A percentile compares a stretch with the other conserved stretches of the same genome.
These are phyloP conservation scores for Ceriops decandra DNA, from an alignment of 345 rosid genomes.

Conservation along the genomic window DNA sequence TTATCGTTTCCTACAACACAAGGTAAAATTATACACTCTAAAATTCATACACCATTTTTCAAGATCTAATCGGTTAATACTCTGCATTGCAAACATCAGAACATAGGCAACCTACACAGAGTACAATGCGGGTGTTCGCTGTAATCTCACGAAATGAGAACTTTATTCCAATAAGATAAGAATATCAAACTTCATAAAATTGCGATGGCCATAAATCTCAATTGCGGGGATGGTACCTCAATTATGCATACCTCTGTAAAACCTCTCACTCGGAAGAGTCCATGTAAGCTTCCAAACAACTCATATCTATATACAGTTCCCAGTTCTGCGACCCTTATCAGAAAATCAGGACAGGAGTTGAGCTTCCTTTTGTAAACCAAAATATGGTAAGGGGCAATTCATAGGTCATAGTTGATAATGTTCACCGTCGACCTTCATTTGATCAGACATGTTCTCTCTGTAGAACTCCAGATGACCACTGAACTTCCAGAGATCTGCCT, in stretches of 20 bases:
- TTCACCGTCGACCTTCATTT: slow-evolving; percentile 86
- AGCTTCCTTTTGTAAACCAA: slow-evolving; percentile 82
- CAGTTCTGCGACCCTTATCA: slow-evolving; percentile 90
- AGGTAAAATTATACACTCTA: not conserved
- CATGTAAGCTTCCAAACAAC: slow-evolving; percentile 92
- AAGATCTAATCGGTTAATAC: not conserved
- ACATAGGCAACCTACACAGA: not conserved
- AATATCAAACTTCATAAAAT: too few relatives aligned
- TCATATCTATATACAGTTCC: slow-evolving; percentile 96
- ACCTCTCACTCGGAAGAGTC: slow-evolving; percentile 94
- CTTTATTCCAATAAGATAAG: too few relatives aligned
- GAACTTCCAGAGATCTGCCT: slow-evolving; percentile 91
- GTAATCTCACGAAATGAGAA: too few relatives aligned
- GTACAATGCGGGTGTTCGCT: too few relatives aligned
- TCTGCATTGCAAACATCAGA: not conserved
- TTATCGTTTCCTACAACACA: too few relatives aligned
- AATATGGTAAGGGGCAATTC: slow-evolving; percentile 96
- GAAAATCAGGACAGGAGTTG: slow-evolving; percentile 86
- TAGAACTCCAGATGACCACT: slow-evolving; percentile 98
- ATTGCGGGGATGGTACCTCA: too few relatives aligned
- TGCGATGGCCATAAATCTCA: too few relatives aligned
- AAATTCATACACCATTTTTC: not conserved
- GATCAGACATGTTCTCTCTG: slow-evolving; percentile 91
- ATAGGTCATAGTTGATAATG: slow-evolving; percentile 92
- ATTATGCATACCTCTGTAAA: slow-evolving; percentile 70